Evolutionary conservation across 1,284 basidiomycete species (phyloP).

Genomic region (Puccinia sorghi): DNA sequence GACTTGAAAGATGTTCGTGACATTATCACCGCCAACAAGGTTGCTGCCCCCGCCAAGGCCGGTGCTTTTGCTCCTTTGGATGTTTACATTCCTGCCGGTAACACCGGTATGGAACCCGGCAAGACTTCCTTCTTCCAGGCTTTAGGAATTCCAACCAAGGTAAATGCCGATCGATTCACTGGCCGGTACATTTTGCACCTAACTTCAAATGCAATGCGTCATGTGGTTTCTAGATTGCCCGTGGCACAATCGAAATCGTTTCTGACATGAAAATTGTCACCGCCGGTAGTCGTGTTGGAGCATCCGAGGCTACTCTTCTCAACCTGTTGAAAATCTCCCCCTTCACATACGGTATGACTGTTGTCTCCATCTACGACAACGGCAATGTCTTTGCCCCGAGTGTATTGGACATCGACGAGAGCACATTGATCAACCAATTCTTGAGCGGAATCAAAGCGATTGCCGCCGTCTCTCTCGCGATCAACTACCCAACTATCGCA

Average conservation of each 20-base stretch:
- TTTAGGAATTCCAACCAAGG: slow-evolving; percentile 95
- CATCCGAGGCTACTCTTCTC: slow-evolving; percentile 93
- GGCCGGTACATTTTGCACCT: background rate
- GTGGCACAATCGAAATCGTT: slow-evolving; percentile 99
- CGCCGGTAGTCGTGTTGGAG: slow-evolving; percentile 77
- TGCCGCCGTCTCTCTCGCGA: slow-evolving; percentile 88
- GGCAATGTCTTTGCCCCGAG: slow-evolving; percentile 79
- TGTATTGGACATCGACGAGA: slow-evolving; percentile 91
- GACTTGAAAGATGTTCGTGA: slow-evolving; percentile 96
- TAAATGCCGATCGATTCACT: background rate
- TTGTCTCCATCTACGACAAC: slow-evolving; percentile 80
- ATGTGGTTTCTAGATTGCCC: slow-evolving; percentile 69
- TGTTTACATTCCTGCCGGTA: slow-evolving; percentile 87
- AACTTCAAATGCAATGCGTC: background rate
- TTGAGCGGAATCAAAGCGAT: slow-evolving; percentile 89
- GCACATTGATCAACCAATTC: slow-evolving; percentile 87
- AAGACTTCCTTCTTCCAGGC: slow-evolving; percentile 99
- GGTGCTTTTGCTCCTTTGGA: slow-evolving; percentile 92
- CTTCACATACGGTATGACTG: slow-evolving; percentile 91
- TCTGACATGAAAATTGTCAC: slow-evolving; percentile 92
- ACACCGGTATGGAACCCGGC: slow-evolving; percentile 99
- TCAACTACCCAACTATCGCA: slow-evolving; percentile 93
- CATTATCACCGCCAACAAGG: slow-evolving; percentile 91
- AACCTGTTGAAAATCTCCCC: slow-evolving; percentile 89
- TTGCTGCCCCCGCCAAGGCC: slow-evolving; percentile 96